Conservation (phyloP, 140 eudicot genomes). For the Erigeron philadelphicus region DNA sequence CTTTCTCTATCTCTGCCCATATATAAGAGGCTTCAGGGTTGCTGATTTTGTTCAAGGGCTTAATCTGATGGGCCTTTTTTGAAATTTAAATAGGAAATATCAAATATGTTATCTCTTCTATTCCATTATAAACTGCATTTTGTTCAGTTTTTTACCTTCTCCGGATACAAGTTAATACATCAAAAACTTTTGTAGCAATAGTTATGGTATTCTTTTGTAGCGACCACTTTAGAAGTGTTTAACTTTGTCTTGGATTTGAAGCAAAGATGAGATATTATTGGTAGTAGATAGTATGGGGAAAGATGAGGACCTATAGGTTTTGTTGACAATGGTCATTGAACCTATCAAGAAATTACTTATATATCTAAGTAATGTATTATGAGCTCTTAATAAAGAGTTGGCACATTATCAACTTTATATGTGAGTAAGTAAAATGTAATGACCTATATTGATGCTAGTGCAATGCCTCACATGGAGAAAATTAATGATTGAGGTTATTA, state of each 20-base stretch:
- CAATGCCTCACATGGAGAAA: conserved; percentile 2
- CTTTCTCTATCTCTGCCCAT: conserved; percentile 9
- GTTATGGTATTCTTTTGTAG: neutral
- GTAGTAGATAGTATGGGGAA: neutral
- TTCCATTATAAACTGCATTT: neutral
- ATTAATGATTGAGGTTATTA: neutral
- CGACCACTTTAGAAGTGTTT: neutral
- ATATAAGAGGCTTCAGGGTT: conserved; percentile 8
- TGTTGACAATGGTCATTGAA: conserved; percentile 4
- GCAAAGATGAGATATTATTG: conserved; percentile 11
- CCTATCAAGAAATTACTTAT: neutral
- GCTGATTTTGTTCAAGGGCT: conserved; percentile 15
- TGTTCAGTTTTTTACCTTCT: neutral
- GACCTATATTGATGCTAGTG: conserved; percentile 12
- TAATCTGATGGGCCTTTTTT: conserved; percentile 9
- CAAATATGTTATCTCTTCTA: conserved; percentile 1
- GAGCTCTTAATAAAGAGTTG: neutral
- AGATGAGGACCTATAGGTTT: conserved; percentile 4
- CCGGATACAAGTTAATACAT: neutral
- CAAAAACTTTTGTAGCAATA: neutral
- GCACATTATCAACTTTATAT: conserved; percentile 9
- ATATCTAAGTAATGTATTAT: neutral
- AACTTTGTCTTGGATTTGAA: neutral
- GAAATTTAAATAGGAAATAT: neutral
- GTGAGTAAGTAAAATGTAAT: conserved; percentile 4